Evolutionary conservation across 2,329 filamentous ascomycete genomes (phyloP).

Genomic region (Apiospora saccharicola): DNA sequence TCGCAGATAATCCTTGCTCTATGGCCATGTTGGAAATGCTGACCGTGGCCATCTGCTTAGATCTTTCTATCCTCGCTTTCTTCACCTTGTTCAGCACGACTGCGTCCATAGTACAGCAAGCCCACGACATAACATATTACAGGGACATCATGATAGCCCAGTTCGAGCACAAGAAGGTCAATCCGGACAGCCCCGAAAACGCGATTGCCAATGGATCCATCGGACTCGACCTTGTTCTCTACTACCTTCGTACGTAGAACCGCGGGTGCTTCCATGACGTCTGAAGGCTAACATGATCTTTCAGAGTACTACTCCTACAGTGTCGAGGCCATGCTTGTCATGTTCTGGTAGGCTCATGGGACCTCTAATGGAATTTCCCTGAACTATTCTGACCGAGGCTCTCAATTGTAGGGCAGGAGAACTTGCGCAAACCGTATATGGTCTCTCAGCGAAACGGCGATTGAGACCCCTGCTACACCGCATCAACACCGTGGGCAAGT

Average conservation of each 20-base stretch:
- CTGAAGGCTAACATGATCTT: not conserved
- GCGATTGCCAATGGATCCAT: constrained; percentile 38
- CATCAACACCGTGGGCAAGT: constrained; percentile 35
- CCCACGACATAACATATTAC: constrained; percentile 34
- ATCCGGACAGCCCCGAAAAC: constrained; percentile 35
- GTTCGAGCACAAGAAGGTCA: constrained; percentile 30
- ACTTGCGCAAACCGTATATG: constrained; percentile 30
- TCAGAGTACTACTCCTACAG: constrained; percentile 38
- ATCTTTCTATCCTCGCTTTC: constrained; percentile 36
- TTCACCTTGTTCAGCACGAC: constrained; percentile 34
- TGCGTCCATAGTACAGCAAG: constrained; percentile 37
- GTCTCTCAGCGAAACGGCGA: constrained; percentile 28
- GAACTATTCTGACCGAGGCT: not conserved
- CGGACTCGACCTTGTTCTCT: constrained; percentile 36
- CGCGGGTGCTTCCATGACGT: not conserved
- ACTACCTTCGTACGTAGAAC: constrained; percentile 36
- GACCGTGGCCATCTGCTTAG: constrained; percentile 24
- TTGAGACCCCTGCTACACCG: constrained; percentile 30
- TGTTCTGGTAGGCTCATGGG: constrained; percentile 34
- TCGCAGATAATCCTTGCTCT: not conserved
- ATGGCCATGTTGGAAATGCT: not conserved
- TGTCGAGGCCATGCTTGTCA: constrained; percentile 38
- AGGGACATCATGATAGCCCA: constrained; percentile 32
- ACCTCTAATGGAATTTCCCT: not conserved
- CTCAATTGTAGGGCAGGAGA: constrained; percentile 27